Conservation (phyloP, 305 asterid genomes). For the Salvia sclarea region DNA sequence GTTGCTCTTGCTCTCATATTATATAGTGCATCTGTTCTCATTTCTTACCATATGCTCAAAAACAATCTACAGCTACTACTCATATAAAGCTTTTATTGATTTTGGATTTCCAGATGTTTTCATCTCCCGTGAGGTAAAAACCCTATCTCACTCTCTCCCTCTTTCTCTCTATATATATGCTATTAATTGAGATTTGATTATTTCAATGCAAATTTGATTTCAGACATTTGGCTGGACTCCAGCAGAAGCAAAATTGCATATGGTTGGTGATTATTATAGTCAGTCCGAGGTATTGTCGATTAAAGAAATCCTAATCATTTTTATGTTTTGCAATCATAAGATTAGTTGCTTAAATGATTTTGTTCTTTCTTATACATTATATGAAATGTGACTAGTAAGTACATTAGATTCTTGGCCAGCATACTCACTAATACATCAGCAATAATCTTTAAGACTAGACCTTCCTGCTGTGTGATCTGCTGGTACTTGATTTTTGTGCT, state of each 20-base stretch:
- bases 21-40: slow-evolving; percentile 21
- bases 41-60: slow-evolving; percentile 29
- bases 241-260: slow-evolving; percentile 85
- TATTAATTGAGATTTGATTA: slow-evolving; percentile 23
- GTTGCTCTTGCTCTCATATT: slow-evolving; percentile 18
- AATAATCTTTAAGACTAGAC: slow-evolving; percentile 11
- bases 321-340: slow-evolving; percentile 1
- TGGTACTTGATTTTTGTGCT: neutral
- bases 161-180: neutral
- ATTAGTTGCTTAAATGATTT: slow-evolving; percentile 2
- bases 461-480: neutral
- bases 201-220: slow-evolving; percentile 32
- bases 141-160: neutral
- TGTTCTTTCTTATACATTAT: neutral
- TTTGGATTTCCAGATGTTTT: slow-evolving; percentile 91
- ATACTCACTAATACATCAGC: neutral
- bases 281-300: slow-evolving; percentile 67
- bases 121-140: slow-evolving; percentile 89
- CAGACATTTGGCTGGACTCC: slow-evolving; percentile 96
- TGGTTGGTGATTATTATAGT: slow-evolving; percentile 74
- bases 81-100: slow-evolving; percentile 82
- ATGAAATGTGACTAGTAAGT: slow-evolving; percentile 11
- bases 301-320: slow-evolving; percentile 19
- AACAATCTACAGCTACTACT: slow-evolving; percentile 76
- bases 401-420: slow-evolving; percentile 19